These are phyloP conservation scores for Ustilago bromivora DNA, from an alignment of 1,284 basidiomycete species.

Conservation along the genomic window DNA sequence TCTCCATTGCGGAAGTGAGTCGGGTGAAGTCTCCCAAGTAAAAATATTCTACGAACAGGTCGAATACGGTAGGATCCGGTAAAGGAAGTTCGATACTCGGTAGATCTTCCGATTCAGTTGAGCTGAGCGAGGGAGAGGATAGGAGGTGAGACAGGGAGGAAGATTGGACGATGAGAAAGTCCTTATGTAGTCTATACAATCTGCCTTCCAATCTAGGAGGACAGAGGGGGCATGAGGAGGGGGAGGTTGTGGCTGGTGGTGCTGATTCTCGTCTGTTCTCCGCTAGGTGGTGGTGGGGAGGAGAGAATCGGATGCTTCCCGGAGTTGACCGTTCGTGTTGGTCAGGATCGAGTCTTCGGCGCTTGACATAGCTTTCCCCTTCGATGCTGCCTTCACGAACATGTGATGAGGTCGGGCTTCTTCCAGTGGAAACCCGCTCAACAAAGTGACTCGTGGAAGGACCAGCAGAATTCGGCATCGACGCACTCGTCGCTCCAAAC, in stretches of 20 bases:
- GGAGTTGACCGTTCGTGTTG: not conserved
- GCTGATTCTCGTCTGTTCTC: constrained; percentile 16
- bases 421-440: too few relatives aligned
- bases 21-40: constrained; percentile 25
- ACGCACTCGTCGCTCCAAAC: not conserved
- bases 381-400: not conserved
- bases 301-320: not conserved
- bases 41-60: constrained; percentile 21
- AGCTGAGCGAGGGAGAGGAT: not conserved
- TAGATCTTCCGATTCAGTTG: not conserved
- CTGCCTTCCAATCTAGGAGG: not conserved
- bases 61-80: constrained; percentile 21
- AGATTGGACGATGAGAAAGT: constrained; percentile 14
- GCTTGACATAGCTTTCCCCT: not conserved
- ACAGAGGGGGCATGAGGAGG: not conserved
- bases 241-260: constrained; percentile 1
- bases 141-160: not conserved
- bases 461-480: constrained; percentile 1
- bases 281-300: not conserved
- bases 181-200: constrained; percentile 10
- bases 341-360: not conserved
- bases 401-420: too few relatives aligned
- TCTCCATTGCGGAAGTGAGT: constrained; percentile 22
- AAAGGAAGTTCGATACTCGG: constrained; percentile 1
- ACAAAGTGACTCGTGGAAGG: not conserved